Percentiles rank a stretch among this genome's conserved stretches.
These are phyloP conservation scores for Colletotrichum spinosum DNA, from an alignment of 2,329 filamentous ascomycete species.

Conservation along the genomic window DNA sequence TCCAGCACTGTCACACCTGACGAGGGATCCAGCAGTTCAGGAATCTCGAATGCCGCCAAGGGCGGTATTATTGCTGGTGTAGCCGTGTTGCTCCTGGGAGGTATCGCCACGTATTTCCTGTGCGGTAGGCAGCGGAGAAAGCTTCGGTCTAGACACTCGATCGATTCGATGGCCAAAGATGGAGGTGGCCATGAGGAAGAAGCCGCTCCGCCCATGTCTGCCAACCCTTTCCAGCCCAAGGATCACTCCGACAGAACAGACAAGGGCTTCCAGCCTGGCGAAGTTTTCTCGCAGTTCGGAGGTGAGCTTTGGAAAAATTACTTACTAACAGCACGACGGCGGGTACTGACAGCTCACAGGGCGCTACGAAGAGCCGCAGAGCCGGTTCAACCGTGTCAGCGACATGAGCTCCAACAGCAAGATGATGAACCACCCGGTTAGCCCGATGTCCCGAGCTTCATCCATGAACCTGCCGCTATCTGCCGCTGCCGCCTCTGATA, in stretches of 20 bases:
- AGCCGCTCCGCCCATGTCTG: conserved; percentile 40
- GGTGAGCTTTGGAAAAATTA: conserved; percentile 46
- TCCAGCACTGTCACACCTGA: not conserved
- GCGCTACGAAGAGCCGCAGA: conserved; percentile 35
- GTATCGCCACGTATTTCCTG: conserved; percentile 40
- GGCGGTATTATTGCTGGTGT: conserved; percentile 32
- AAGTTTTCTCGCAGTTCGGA: conserved; percentile 59
- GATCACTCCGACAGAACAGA: conserved; percentile 38
- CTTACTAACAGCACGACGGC: not conserved
- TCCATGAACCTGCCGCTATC: not conserved
- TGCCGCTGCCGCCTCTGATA: not conserved
- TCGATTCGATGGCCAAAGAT: conserved; percentile 31
- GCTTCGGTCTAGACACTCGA: conserved; percentile 21
- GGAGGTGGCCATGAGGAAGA: conserved; percentile 44
- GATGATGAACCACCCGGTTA: conserved; percentile 37
- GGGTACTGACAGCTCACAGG: conserved; percentile 25
- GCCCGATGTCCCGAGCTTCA: conserved; percentile 13
- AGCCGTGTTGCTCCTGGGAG: conserved; percentile 34
- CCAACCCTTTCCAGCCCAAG: conserved; percentile 42
- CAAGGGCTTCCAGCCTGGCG: conserved; percentile 41
- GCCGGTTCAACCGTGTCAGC: conserved; percentile 33
- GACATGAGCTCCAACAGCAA: conserved; percentile 13
- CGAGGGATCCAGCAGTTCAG: not conserved
- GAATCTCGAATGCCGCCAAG: conserved; percentile 12
- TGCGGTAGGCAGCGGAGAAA: conserved; percentile 32